These are phyloP conservation scores for Coelastrella sp. DNA, from an alignment of 139 green algal genomes.

Conservation along the genomic window DNA sequence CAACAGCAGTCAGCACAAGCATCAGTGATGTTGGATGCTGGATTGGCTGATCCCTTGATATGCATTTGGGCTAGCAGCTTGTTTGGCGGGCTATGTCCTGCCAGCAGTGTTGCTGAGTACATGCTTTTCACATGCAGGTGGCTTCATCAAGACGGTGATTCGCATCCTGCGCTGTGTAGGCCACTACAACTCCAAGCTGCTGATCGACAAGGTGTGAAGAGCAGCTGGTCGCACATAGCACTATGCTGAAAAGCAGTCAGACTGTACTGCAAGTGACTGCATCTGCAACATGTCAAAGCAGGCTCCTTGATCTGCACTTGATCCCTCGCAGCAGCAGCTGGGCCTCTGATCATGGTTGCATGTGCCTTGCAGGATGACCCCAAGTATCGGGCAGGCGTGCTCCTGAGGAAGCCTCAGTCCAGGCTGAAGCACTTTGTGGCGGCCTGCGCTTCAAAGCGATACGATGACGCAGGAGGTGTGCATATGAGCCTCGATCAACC, in stretches of 20 bases:
- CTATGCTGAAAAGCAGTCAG: neutral
- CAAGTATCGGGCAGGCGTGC: slow-evolving; percentile 75
- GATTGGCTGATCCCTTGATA: neutral
- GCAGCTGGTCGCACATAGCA: neutral
- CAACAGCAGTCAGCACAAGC: neutral
- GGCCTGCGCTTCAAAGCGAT: slow-evolving; percentile 65
- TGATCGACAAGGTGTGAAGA: slow-evolving; percentile 82
- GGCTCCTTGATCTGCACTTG: neutral
- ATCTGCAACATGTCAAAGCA: too few species aligned
- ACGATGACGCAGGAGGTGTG: slow-evolving; percentile 41
- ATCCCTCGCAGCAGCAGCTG: neutral
- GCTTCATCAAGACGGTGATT: slow-evolving; percentile 96
- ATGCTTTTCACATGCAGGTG: slow-evolving; percentile 31
- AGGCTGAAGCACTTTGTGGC: slow-evolving; percentile 75
- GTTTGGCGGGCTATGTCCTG: neutral
- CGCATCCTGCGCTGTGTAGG: slow-evolving; percentile 95
- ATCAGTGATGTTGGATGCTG: neutral
- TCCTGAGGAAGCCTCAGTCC: slow-evolving; percentile 78
- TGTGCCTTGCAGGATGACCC: slow-evolving; percentile 69
- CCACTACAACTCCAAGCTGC: slow-evolving; percentile 90
- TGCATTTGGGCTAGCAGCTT: neutral
- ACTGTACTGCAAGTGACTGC: neutral
- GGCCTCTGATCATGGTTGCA: neutral
- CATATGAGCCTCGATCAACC: too few species aligned
- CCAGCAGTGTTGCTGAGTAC: neutral